These are phyloP conservation scores for Cutaneotrichosporon curvatum DNA, from an alignment of 1,284 basidiomycete genomes.

Conservation along the genomic window DNA sequence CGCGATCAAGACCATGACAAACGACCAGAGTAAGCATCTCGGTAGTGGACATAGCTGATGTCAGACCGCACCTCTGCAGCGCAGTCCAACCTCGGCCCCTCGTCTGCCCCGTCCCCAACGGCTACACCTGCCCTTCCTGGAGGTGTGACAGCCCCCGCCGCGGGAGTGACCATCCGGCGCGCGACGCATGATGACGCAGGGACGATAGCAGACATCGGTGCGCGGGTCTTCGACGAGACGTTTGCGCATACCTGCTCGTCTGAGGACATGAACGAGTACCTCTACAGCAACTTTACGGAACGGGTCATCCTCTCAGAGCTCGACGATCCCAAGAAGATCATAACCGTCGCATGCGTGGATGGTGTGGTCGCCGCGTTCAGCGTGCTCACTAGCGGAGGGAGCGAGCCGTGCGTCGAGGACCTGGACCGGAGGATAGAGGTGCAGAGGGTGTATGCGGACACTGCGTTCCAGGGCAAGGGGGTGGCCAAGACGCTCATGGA, in stretches of 20 bases:
- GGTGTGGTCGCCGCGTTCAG: conserved; percentile 7
- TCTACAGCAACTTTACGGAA: conserved; percentile 7
- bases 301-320: conserved; percentile 5
- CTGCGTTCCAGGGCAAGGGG: conserved; percentile 25
- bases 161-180: conserved; percentile 27
- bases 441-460: conserved; percentile 14
- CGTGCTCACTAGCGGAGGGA: conserved; percentile 2
- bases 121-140: no score
- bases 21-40: neutral
- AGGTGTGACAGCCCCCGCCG: neutral
- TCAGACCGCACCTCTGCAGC: neutral
- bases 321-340: neutral
- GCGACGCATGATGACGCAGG: conserved; percentile 5
- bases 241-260: conserved; percentile 12
- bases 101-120: neutral
- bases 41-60: neutral
- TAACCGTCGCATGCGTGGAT: conserved; percentile 3
- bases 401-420: conserved; percentile 10
- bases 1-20: no score
- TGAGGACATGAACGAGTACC: conserved; percentile 11
- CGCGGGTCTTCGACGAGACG: conserved; percentile 7
- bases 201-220: conserved; percentile 6
- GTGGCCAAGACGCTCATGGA: conserved; percentile 19
- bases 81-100: conserved; percentile 8
- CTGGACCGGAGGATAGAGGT: conserved; percentile 9